A percentile compares a stretch with the other conserved stretches of the same genome.
These are phyloP conservation scores for Actinomucor elegans DNA, from an alignment of 371 early-diverging fungal genomes.

Conservation along the genomic window DNA sequence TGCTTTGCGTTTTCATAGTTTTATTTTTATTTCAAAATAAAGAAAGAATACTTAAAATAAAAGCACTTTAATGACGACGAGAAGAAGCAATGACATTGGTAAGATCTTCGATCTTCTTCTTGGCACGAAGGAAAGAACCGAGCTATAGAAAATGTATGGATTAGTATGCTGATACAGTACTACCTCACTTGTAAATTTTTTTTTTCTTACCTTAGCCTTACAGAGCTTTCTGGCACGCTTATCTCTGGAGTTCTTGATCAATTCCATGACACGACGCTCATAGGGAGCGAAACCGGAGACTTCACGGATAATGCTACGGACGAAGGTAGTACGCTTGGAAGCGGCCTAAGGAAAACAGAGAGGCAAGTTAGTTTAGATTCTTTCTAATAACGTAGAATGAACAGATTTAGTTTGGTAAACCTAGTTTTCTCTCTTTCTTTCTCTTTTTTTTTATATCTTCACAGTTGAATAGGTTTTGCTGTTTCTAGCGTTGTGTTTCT, in stretches of 20 bases:
- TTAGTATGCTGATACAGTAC: neutral
- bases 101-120: conserved; percentile 98
- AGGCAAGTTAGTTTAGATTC: too few species aligned
- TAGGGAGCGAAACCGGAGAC: conserved; percentile 98
- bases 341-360: too few species aligned
- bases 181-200: conserved; percentile 67
- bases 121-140: conserved; percentile 96
- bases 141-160: conserved; percentile 64
- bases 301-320: conserved; percentile 94
- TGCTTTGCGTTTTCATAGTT: too few species aligned
- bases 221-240: conserved; percentile 99
- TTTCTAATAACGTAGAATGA: too few species aligned
- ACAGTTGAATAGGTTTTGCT: too few species aligned
- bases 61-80: conserved; percentile 67
- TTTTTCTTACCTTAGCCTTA: conserved; percentile 93
- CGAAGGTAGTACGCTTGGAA: conserved; percentile 88
- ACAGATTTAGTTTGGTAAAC: too few species aligned
- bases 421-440: too few species aligned
- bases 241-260: conserved; percentile 99
- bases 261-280: conserved; percentile 98
- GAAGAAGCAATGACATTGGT: conserved; percentile 91
- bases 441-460: neutral
- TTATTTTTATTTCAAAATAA: too few species aligned
- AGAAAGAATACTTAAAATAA: too few species aligned
- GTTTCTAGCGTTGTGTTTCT: too few species aligned